Evolutionary conservation across 495 filamentous ascomycete species (phyloP).

Genomic region (Trypethelium eluteriae): DNA sequence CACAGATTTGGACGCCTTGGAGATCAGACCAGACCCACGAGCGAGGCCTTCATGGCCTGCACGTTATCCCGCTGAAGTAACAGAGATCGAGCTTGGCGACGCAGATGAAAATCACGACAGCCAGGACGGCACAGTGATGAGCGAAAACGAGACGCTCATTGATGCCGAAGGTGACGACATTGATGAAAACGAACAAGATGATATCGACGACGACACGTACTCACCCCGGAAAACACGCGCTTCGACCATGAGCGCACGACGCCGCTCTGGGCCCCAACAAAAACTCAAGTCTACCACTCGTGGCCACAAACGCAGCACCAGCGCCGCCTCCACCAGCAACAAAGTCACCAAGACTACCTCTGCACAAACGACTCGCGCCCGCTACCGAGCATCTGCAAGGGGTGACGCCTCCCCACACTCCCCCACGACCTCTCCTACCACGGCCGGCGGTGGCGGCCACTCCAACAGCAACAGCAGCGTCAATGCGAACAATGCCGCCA

Average conservation of each 20-base stretch:
- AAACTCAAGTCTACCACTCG: not conserved
- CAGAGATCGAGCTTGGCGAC: slow-evolving; percentile 18
- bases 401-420: not conserved
- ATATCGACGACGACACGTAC: not conserved
- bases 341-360: slow-evolving; percentile 12
- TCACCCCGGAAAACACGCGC: slow-evolving; percentile 1
- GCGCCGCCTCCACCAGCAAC: slow-evolving; percentile 13
- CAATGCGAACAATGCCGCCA: not conserved
- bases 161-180: slow-evolving; percentile 20
- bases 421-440: slow-evolving; percentile 1
- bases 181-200: slow-evolving; percentile 7
- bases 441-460: not conserved
- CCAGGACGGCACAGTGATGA: slow-evolving; percentile 5
- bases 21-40: slow-evolving; percentile 7
- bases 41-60: slow-evolving; percentile 16
- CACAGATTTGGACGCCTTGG: slow-evolving; percentile 10
- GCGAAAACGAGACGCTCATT: slow-evolving; percentile 15
- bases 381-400: not conserved
- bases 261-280: not conserved
- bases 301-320: slow-evolving; percentile 7
- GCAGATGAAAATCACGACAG: slow-evolving; percentile 19
- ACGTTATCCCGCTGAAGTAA: slow-evolving; percentile 14
- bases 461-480: slow-evolving; percentile 3
- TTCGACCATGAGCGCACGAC: slow-evolving; percentile 2
- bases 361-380: slow-evolving; percentile 6